Base-by-base conservation (phyloP, 2,329 filamentous ascomycete genomes). In the Bipolaris zeicola region DNA sequence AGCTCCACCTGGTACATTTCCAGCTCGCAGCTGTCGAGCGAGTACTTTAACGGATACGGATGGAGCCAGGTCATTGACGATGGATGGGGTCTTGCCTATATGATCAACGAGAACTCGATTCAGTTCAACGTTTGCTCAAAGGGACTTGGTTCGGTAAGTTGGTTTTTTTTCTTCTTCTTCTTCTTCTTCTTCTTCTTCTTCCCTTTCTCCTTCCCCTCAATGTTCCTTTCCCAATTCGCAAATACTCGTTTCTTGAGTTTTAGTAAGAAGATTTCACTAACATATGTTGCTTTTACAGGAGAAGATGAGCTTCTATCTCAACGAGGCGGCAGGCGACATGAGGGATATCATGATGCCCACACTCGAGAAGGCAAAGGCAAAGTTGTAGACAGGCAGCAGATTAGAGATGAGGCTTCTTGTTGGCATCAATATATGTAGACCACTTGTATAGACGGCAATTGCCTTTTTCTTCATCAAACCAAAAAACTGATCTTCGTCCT, bases 121-220 rank as follows among this genome's bases (percentile, higher is more conserved):
- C 95, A 98, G 85, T 98, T 99, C 82, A 99, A 99, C 80, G 87
- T 99, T 66, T 93, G 96, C 64, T 95, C 90, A 76, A 99, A 98
- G 85, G 88, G 90, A 55, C 82, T 97, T 47, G 95, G 94, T 42
- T 91, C 89, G 58, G 74, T 76, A 74, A 67, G 73, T 73, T 2
- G 1, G 18, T 1, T 20, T 3, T 1, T 24, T 0, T 20, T 14
- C 6, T 13, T 24, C 13, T 1, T 10, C 0, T 20, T 14, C 6
- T 13, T 24, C 13, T 1, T 10, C 28, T 3, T 44, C n/a, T 16
- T 10, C 26, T 3, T 10, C 16, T 5, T 4, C 8, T 8, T 8
- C 13, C 2, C 34, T n/a, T 6, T 13, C 1, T 28, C 18, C 8
- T 11, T 11, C 26, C 6, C 18, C 6, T 45, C 8, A 1, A 2